Conservation (phyloP, 2,329 filamentous ascomycete species). For the Sporothrix variecibatus region DNA sequence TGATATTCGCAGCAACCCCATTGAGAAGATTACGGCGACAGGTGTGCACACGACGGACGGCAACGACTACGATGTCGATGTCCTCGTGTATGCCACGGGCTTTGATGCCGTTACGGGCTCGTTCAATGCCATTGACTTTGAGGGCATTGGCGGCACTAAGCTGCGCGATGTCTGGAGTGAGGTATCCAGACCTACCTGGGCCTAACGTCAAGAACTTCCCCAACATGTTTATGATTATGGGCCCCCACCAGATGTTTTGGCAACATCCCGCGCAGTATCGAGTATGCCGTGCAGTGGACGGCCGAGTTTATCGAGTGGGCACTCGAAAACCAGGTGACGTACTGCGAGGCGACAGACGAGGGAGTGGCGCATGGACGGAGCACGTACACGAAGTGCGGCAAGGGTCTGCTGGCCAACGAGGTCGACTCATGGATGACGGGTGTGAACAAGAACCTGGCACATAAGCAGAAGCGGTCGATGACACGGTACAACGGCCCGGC, state of each 20-base stretch:
- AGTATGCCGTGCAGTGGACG: constrained; percentile 59
- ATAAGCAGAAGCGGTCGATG: constrained; percentile 49
- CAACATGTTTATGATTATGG: constrained; percentile 32
- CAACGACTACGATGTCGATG: constrained; percentile 40
- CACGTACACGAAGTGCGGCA: constrained; percentile 51
- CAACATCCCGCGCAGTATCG: constrained; percentile 57
- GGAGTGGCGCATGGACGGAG: constrained; percentile 47
- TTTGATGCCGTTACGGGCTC: constrained; percentile 42
- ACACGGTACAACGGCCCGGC: constrained; percentile 50
- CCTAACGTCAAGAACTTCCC: constrained; percentile 29
- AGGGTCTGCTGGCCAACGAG: constrained; percentile 48
- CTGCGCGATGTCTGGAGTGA: constrained; percentile 45
- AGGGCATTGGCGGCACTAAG: constrained; percentile 39
- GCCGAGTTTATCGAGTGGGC: constrained; percentile 44
- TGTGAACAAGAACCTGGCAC: constrained; percentile 52
- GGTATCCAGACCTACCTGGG: constrained; percentile 36
- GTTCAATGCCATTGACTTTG: constrained; percentile 35
- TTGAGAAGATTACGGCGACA: constrained; percentile 42
- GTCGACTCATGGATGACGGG: constrained; percentile 59
- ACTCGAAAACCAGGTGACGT: constrained; percentile 39
- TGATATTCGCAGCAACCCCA: constrained; percentile 47
- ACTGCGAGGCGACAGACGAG: constrained; percentile 44
- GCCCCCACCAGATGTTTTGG: constrained; percentile 46
- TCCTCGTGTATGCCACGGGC: constrained; percentile 40
- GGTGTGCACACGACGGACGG: constrained; percentile 45